These are phyloP conservation scores for Ogataea ramenticola DNA, from an alignment of 805 yeast species.

Conservation along the genomic window DNA sequence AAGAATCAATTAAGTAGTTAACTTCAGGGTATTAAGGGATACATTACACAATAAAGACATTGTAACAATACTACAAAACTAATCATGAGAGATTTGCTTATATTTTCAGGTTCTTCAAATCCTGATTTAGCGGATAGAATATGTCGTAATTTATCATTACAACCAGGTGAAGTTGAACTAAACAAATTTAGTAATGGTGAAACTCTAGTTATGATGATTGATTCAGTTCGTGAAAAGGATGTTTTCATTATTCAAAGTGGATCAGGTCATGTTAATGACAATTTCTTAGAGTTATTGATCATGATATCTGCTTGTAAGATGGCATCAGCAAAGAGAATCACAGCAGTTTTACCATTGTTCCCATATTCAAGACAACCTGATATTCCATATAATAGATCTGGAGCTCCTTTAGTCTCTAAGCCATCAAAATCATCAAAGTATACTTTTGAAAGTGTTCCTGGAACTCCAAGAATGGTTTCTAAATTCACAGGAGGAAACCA, in stretches of 20 bases:
- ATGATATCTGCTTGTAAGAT: conserved; percentile 89
- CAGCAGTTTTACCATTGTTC: conserved; percentile 88
- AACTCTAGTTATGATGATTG: conserved; percentile 76
- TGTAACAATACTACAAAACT: not conserved
- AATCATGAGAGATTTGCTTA: conserved; percentile 72
- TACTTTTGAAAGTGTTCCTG: conserved; percentile 38
- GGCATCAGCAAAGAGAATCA: conserved; percentile 82
- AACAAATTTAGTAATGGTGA: conserved; percentile 86
- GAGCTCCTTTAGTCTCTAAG: conserved; percentile 52
- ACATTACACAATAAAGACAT: no score
- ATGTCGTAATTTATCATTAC: conserved; percentile 70
- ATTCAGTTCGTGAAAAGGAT: conserved; percentile 93
- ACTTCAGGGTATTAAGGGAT: not conserved
- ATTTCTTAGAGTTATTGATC: conserved; percentile 73
- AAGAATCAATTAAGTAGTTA: no score
- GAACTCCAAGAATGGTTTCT: conserved; percentile 37
- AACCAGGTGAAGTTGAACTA: conserved; percentile 57
- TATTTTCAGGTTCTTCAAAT: conserved; percentile 88
- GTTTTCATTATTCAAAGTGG: conserved; percentile 87
- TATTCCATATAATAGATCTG: conserved; percentile 71
- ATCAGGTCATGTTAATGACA: conserved; percentile 83
- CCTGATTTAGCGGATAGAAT: conserved; percentile 69
- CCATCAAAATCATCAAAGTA: conserved; percentile 17
- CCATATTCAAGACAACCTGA: conserved; percentile 97
- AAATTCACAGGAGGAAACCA: conserved; percentile 6